Base-by-base conservation (phyloP, 129 eudicot species). In the Dittrichia graveolens region DNA sequence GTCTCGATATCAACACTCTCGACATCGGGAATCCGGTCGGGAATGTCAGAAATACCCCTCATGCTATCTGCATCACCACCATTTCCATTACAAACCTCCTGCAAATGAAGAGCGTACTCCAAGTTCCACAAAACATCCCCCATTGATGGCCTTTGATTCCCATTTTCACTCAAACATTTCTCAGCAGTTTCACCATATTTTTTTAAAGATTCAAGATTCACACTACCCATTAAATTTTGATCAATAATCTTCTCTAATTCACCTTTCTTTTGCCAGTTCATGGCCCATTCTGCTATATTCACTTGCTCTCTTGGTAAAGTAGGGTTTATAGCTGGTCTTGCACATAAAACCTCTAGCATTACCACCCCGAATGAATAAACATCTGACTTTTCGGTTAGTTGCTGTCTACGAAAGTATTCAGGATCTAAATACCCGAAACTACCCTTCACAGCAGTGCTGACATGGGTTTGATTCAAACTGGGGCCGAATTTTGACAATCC, bases 261-360 rank as follows among this genome's bases (percentile, higher is more conserved):
- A 4, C 88, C 88, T 73, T 58, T 84, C 78, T 84, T 84, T 56
- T 84, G 85, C 80, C 82, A 84, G 13, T 13, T 65, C 80, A 84
- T 80, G 12, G 72, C 88, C 88, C 88, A 84, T 80, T 84, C 88
- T n/a, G 85, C 88, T 53, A 84, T 80, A 44, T 84, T 84, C 60
- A 84, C 88, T 84, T 84, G 88, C 46, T 84, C 88, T 68, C 85
- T 54, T 62, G 88, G 82, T 48, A 84, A 79, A 13, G 85, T 65
- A 37, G 88, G 88, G 57, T 80, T 83, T 76, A 84, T 84, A 8
- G 88, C 88, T 16, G 88, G 85, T 18, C 88, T 69, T 5, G 88
- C 88, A 48, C 88, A 84, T 15, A 84, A 31, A 13, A 80, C 84
- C 69, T 84, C 88, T 24, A 84, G 18, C 75, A 84, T 78, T 15